Conservation (phyloP, 2,329 filamentous ascomycete species). For the Colletotrichum abscissum region DNA sequence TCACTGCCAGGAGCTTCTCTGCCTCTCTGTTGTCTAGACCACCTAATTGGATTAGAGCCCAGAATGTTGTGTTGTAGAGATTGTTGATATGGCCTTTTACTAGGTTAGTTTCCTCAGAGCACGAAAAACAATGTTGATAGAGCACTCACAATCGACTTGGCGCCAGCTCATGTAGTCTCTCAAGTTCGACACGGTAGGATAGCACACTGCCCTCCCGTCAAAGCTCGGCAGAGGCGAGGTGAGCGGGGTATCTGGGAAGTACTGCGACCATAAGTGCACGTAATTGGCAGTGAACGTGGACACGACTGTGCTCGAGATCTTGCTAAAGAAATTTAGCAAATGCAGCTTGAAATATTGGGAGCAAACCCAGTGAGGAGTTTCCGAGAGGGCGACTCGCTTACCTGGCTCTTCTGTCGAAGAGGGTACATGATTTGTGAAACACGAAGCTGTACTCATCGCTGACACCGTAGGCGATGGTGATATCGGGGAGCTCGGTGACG, state of each 20-base stretch:
- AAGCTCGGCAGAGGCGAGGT: conserved; percentile 86
- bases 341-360: neutral
- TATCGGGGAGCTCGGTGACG: conserved; percentile 84
- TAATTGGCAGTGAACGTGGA: conserved; percentile 96
- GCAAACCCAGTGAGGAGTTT: too few species aligned
- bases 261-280: conserved; percentile 80
- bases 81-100: conserved; percentile 92
- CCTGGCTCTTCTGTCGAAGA: conserved; percentile 89
- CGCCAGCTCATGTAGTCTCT: conserved; percentile 97
- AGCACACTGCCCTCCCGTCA: conserved; percentile 90
- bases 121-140: neutral
- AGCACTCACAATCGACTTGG: conserved; percentile 86
- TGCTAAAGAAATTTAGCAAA: conserved; percentile 62
- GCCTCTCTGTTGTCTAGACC: conserved; percentile 82
- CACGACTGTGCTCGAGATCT: conserved; percentile 89
- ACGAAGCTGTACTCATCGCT: conserved; percentile 97
- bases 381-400: conserved; percentile 50
- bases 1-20: conserved; percentile 80
- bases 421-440: conserved; percentile 81
- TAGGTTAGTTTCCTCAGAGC: conserved; percentile 32
- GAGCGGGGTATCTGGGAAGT: conserved; percentile 79
- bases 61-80: conserved; percentile 97
- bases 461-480: conserved; percentile 89
- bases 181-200: conserved; percentile 84
- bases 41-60: conserved; percentile 84